Conservation (phyloP, 2,329 filamentous ascomycete genomes). For the Colletotrichum nymphaeae region DNA sequence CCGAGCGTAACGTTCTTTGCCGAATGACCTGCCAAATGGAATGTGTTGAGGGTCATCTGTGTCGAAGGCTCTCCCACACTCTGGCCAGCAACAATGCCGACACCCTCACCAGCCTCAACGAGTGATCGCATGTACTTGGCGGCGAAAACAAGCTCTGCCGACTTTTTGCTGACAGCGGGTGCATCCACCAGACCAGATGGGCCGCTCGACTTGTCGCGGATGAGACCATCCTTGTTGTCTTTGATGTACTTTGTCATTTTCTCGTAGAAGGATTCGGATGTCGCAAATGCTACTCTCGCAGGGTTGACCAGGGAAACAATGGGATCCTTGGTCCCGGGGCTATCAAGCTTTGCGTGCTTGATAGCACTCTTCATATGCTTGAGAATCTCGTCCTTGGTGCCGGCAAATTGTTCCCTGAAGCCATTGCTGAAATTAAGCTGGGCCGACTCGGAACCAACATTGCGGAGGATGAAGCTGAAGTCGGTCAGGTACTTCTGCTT, state of each 20-base stretch:
- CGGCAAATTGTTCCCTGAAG: constrained; percentile 56
- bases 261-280: constrained; percentile 86
- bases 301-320: constrained; percentile 80
- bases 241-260: constrained; percentile 82
- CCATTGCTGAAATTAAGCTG: constrained; percentile 75
- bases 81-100: constrained; percentile 96
- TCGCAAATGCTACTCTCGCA: constrained; percentile 82
- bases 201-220: constrained; percentile 52
- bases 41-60: constrained; percentile 99
- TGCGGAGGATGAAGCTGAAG: constrained; percentile 90
- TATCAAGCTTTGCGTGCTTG: constrained; percentile 73
- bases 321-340: constrained; percentile 77
- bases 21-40: constrained; percentile 98
- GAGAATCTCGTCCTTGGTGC: constrained; percentile 70
- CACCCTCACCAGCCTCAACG: constrained; percentile 94
- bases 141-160: constrained; percentile 85
- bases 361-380: constrained; percentile 85
- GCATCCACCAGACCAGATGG: constrained; percentile 47
- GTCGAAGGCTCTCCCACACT: constrained; percentile 97
- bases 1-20: constrained; percentile 98
- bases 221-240: constrained; percentile 73
- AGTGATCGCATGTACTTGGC: constrained; percentile 94
- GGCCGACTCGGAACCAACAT: constrained; percentile 83
- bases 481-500: constrained; percentile 93
- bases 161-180: constrained; percentile 68